A percentile compares a stretch with the other conserved stretches of the same genome.
These are phyloP conservation scores for Fistulifera pelliculosa DNA, from an alignment of 108 stramenopile genomes.

Conservation along the genomic window DNA sequence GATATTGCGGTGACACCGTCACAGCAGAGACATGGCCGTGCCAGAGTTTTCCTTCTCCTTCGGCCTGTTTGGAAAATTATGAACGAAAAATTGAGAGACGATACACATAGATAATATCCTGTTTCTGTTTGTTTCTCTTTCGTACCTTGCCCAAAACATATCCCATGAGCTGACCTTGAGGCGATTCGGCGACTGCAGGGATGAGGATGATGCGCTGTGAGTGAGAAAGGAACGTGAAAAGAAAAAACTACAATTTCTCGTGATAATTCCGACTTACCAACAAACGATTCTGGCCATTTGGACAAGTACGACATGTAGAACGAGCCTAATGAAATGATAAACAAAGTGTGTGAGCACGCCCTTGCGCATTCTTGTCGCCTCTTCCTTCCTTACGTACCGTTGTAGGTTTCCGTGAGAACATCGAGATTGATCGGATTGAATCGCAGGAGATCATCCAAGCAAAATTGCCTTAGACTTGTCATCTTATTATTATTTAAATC, in stretches of 20 bases:
- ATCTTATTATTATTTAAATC: slow-evolving; percentile 26
- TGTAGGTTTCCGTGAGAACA: slow-evolving; percentile 82
- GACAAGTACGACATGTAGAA: slow-evolving; percentile 93
- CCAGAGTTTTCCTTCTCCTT: slow-evolving; percentile 91
- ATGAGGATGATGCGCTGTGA: too few relatives aligned
- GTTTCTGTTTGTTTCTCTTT: too few relatives aligned
- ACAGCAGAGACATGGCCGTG: slow-evolving; percentile 99
- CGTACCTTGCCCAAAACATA: slow-evolving; percentile 68
- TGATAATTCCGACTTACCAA: slow-evolving; percentile 14
- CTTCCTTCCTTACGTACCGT: slow-evolving; percentile 15
- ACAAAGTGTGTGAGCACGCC: slow-evolving; percentile 1
- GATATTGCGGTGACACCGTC: slow-evolving; percentile 89
- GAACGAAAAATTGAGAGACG: too few relatives aligned
- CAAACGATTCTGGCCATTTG: slow-evolving; percentile 92
- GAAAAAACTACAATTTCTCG: too few relatives aligned
- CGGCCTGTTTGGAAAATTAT: slow-evolving; percentile 20
- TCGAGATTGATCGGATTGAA: slow-evolving; percentile 99
- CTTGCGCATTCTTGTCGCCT: not conserved
- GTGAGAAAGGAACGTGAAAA: too few relatives aligned
- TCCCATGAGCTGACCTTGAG: slow-evolving; percentile 76
- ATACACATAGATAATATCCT: too few relatives aligned
- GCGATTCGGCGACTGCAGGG: slow-evolving; percentile 75
- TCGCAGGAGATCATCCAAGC: slow-evolving; percentile 87
- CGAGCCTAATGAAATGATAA: slow-evolving; percentile 17
- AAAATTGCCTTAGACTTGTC: slow-evolving; percentile 85